Evolutionary conservation across 2,329 filamentous ascomycete species (phyloP), one percentile per base, ranked within the genome.

Genomic region (Neurospora sp.): DNA sequence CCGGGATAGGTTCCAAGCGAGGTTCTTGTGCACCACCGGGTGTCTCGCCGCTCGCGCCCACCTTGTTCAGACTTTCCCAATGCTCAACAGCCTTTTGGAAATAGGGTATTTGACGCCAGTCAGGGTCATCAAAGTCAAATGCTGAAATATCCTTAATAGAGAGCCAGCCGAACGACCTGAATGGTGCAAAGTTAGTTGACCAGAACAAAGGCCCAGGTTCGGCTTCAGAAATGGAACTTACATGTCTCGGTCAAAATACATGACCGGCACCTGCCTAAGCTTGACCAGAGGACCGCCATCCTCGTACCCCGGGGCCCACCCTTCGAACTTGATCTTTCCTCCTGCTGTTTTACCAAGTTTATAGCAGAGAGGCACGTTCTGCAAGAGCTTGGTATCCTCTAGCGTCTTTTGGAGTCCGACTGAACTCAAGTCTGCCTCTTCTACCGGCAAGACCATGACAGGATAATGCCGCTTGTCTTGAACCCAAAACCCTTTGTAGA

Each of bases 221-320:
- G 42, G 10, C 40, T 67, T 66, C 40, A 19, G 58, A 69, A 17
- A 71, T 10, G 43, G 68, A 40, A 74, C 75, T 40, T 75, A 77
- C 69, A 70, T 72, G 0, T 70, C 68, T 23, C 72, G 68, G 43
- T 82, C 81, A 40, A 80, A 80, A 70, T 79, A 81, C 76, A 80
- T 77, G 17, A 81, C 79, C 0, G 81, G 80, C 19, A 82, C 82
- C 58, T 79, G 79, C 8, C 81, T 78, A 70, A 75, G 75, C 36
- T 71, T 73, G 6, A 79, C 76, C n/a, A 75, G 75, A 0, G 73
- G 71, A 0, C 79, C 80, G 4, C 78, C 79, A 67, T 79, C 77
- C 69, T 80, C 76, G 58, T 78, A 82, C 0, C 78, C 80, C 6
- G 73, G 70, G 7, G 78, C 77, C 80, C 81, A 83, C 1, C 78